These are phyloP conservation scores for Cylindricascospora bacillispora DNA, from an alignment of 1,139 yeast species.

Conservation along the genomic window DNA sequence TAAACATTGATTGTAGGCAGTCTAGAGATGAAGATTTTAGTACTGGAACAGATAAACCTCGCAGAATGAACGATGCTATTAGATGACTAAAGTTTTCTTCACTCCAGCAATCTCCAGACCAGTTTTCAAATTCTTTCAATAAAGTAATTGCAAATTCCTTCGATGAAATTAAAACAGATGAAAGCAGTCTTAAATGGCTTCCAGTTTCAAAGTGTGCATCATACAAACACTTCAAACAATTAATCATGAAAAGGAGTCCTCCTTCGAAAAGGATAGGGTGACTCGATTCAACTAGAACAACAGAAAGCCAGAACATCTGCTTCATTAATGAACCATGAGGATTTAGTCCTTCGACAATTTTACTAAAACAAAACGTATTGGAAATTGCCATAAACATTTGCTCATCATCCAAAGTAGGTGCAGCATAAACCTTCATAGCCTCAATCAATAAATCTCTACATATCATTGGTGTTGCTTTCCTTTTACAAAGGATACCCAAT, in stretches of 20 bases:
- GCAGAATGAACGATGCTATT: conserved; percentile 40
- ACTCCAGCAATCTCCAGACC: conserved; percentile 32
- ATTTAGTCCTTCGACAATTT: conserved; percentile 51
- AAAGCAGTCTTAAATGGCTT: conserved; percentile 4
- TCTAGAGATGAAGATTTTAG: conserved; percentile 43
- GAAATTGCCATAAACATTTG: conserved; percentile 25
- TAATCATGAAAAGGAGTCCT: conserved; percentile 34
- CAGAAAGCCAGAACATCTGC: conserved; percentile 53
- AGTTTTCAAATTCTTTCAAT: conserved; percentile 34
- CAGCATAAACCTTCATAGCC: conserved; percentile 29
- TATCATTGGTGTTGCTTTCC: conserved; percentile 49
- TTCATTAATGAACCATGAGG: conserved; percentile 42
- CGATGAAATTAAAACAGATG: conserved; percentile 15
- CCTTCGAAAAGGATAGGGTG: conserved; percentile 43
- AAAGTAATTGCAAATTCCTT: conserved; percentile 30
- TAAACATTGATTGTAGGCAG: conserved; percentile 39
- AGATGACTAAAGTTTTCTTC: conserved; percentile 43
- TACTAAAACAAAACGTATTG: conserved; percentile 39
- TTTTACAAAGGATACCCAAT: conserved; percentile 54
- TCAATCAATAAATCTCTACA: conserved; percentile 28
- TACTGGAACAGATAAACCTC: conserved; percentile 54
- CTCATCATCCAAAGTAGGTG: conserved; percentile 25
- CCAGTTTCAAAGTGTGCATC: conserved; percentile 16
- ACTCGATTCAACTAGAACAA: conserved; percentile 29
- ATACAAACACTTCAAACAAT: conserved; percentile 20